Conservation (phyloP, 768 basidiomycete genomes). For the Hypsizygus marmoreus region DNA sequence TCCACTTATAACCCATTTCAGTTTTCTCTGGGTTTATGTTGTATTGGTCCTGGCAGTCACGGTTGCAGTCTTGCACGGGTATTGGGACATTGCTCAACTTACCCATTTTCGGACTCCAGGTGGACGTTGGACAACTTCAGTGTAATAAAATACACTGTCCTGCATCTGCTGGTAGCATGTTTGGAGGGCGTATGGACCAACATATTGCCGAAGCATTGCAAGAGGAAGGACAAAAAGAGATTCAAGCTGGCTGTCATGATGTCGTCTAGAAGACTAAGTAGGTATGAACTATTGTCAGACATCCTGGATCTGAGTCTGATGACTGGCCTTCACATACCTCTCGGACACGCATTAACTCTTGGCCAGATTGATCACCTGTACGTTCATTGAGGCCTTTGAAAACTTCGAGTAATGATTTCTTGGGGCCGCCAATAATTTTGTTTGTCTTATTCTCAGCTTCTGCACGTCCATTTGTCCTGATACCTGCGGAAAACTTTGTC, state of each 20-base stretch:
- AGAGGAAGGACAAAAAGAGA: constrained; percentile 27
- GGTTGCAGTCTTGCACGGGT: too few relatives aligned
- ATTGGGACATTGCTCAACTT: constrained; percentile 3
- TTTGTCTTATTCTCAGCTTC: constrained; percentile 28
- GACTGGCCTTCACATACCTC: too few relatives aligned
- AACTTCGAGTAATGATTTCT: constrained; percentile 21
- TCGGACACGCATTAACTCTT: constrained; percentile 17
- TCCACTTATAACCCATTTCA: constrained; percentile 20
- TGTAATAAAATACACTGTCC: constrained; percentile 27
- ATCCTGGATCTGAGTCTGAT: too few relatives aligned
- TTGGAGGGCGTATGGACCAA: constrained; percentile 32
- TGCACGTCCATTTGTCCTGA: constrained; percentile 33
- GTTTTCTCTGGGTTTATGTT: constrained; percentile 10
- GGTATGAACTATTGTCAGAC: too few relatives aligned
- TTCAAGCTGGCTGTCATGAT: constrained; percentile 28
- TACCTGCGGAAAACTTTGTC: constrained; percentile 30
- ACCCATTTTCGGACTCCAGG: constrained; percentile 29
- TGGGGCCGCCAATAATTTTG: constrained; percentile 22
- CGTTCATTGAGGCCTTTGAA: constrained; percentile 23
- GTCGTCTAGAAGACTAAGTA: constrained; percentile 27
- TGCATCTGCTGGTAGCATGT: constrained; percentile 32
- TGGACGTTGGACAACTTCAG: constrained; percentile 24
- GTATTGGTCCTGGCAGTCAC: too few relatives aligned
- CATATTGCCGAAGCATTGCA: constrained; percentile 21
- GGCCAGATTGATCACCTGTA: constrained; percentile 15